These are phyloP conservation scores for Globisporangium spinosum DNA, from an alignment of 352 stramenopile species.

Conservation along the genomic window DNA sequence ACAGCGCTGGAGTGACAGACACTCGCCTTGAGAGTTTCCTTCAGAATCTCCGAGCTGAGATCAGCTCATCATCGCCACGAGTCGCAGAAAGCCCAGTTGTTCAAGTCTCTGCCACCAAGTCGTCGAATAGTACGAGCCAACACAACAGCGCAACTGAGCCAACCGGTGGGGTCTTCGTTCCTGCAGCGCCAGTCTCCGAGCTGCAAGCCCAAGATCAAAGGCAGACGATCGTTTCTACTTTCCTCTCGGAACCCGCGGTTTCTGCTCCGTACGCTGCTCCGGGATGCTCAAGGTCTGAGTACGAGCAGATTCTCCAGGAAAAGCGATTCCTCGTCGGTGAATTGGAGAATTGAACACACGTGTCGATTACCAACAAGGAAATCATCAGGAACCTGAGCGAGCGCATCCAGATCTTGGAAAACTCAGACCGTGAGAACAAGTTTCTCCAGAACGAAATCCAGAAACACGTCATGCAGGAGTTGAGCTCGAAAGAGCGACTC, in stretches of 20 bases:
- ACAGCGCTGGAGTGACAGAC: not conserved
- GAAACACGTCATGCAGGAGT: conserved; percentile 54
- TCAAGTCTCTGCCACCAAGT: not conserved
- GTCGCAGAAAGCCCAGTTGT: not conserved
- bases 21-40: conserved; percentile 16
- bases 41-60: conserved; percentile 16
- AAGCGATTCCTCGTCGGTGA: conserved; percentile 27
- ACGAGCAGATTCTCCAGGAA: conserved; percentile 41
- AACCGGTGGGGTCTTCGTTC: not conserved
- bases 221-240: conserved; percentile 5
- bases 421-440: conserved; percentile 48
- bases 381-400: conserved; percentile 34
- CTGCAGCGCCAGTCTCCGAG: not conserved
- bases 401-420: conserved; percentile 38
- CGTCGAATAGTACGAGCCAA: not conserved
- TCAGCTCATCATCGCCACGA: conserved; percentile 10
- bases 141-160: not conserved
- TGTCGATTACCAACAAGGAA: conserved; percentile 33
- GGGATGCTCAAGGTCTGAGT: conserved; percentile 21
- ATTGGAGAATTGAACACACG: conserved; percentile 17
- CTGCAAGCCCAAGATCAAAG: conserved; percentile 1
- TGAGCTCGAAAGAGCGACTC: conserved; percentile 46
- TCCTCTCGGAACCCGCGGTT: not conserved
- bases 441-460: conserved; percentile 59
- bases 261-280: not conserved